A percentile compares a stretch with the other conserved stretches of the same genome.
These are phyloP conservation scores for Arthrocladium fulminans DNA, from an alignment of 2,329 filamentous ascomycete species.

Conservation along the genomic window DNA sequence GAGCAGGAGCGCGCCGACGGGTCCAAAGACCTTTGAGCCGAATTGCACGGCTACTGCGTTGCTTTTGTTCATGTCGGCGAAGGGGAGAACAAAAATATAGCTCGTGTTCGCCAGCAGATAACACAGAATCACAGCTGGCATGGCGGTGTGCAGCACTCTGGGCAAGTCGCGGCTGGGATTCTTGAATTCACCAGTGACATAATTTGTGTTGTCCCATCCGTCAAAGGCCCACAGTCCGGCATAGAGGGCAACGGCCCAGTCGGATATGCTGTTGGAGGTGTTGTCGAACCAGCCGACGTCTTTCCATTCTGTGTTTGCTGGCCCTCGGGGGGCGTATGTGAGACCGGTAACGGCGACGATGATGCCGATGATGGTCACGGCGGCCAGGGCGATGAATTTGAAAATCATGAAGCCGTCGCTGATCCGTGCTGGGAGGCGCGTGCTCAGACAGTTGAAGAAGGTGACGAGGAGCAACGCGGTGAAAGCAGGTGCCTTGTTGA, in stretches of 20 bases:
- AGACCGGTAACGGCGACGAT: conserved; percentile 81
- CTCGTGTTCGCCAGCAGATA: conserved; percentile 87
- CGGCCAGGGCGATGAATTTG: conserved; percentile 84
- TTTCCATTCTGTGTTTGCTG: conserved; percentile 79
- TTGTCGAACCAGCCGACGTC: conserved; percentile 77
- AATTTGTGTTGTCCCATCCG: conserved; percentile 99
- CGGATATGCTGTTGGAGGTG: conserved; percentile 68
- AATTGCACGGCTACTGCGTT: conserved; percentile 97
- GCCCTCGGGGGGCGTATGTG: conserved; percentile 64
- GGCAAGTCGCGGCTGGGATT: conserved; percentile 84
- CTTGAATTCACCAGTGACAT: conserved; percentile 93
- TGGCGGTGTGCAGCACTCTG: conserved; percentile 89
- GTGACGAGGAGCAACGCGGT: conserved; percentile 68
- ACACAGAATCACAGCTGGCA: conserved; percentile 82
- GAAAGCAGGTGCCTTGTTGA: conserved; percentile 81
- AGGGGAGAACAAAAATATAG: conserved; percentile 88
- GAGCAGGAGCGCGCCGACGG: conserved; percentile 69
- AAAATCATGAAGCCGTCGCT: conserved; percentile 94
- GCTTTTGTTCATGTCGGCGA: conserved; percentile 67
- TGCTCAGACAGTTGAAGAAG: conserved; percentile 81
- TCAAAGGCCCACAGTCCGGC: conserved; percentile 97
- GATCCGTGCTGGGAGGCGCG: conserved; percentile 73
- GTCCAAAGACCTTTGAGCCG: conserved; percentile 79
- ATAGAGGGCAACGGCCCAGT: conserved; percentile 90
- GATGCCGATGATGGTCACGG: conserved; percentile 77